Evolutionary conservation across 495 filamentous ascomycete species (phyloP).

Genomic region (Aspergillus indologenus): DNA sequence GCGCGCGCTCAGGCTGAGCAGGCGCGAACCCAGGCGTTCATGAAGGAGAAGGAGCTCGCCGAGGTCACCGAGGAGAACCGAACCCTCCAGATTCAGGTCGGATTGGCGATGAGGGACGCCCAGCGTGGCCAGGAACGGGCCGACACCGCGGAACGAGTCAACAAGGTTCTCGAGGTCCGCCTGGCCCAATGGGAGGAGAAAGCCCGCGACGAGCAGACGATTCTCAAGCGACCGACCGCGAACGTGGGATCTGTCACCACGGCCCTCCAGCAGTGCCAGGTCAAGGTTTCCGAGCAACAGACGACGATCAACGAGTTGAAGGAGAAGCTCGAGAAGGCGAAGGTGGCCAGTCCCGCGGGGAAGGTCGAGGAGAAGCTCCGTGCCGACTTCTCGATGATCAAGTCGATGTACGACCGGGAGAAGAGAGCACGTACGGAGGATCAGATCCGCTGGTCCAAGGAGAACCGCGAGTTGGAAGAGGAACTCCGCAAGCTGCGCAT

Average conservation of each 20-base stretch:
- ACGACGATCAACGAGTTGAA: conserved; percentile 8
- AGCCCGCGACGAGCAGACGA: conserved; percentile 7
- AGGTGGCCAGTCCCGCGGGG: background rate
- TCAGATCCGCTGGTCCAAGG: conserved; percentile 11
- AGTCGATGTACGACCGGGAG: conserved; percentile 6
- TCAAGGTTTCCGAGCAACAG: conserved; percentile 10
- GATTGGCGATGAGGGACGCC: conserved; percentile 15
- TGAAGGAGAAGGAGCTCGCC: background rate
- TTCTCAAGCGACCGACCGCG: conserved; percentile 11
- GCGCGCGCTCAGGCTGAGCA: background rate
- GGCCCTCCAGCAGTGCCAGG: conserved; percentile 12
- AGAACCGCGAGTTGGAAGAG: conserved; percentile 13
- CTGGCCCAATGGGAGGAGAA: conserved; percentile 7
- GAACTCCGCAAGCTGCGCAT: conserved; percentile 16
- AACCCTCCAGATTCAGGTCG: conserved; percentile 4
- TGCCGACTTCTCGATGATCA: conserved; percentile 1
- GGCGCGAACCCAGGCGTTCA: background rate
- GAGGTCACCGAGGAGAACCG: conserved; percentile 3
- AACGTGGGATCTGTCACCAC: conserved; percentile 10
- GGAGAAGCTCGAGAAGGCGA: conserved; percentile 1
- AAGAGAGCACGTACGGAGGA: conserved; percentile 12
- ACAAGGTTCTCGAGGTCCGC: conserved; percentile 11
- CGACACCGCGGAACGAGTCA: background rate
- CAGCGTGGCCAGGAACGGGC: conserved; percentile 11
- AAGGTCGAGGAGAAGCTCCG: conserved; percentile 5